Evolutionary conservation across 2,329 filamentous ascomycete genomes (phyloP), one percentile per base, ranked within the genome.

Genomic region (Erysiphe neolycopersici): DNA sequence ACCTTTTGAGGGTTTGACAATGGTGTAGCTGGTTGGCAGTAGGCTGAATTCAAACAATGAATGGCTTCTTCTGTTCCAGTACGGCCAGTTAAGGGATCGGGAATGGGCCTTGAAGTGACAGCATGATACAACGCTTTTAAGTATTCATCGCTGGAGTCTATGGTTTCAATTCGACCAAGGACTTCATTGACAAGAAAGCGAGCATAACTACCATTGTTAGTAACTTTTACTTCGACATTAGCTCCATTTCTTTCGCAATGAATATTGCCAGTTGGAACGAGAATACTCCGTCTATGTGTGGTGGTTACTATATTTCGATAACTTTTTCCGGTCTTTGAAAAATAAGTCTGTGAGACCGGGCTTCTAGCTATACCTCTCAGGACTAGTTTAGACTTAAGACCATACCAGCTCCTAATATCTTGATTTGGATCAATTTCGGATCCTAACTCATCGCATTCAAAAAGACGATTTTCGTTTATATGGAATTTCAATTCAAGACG

Each of bases 21-120:
- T 1, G 54, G 50, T 1, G 35, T 41, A 49, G 50, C 54, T 3
- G 54, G 54, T 30, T 56, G 53, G 31, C 63, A 66, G 1, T 57
- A 55, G 0, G 64, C 68, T 0, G 69, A 69, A 2, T 54, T 50
- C 0, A 78, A 56, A 26, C 61, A 63, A 1, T 61, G 55, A 0
- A 73, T 46, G 0, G 71, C 65, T 53, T 77, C 72, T 50, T 79
- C 74, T 0, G 63, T 66, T 0, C 76, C 76, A 0, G 71, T 78
- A 0, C 64, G 60, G 0, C 62, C 58, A 0, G 73, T 78, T 0
- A 79, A 59, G 0, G 60, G 56, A 50, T 79, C 76, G 0, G 69
- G 65, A 0, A 78, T 32, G 0, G 65, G 50, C 39, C 31, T 43
- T 18, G 45, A 47, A 16, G 45, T 47, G 31, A 36, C 44, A 41